These are phyloP conservation scores for Mimosa pudica DNA, from an alignment of 306 rosid species.

Conservation along the genomic window DNA sequence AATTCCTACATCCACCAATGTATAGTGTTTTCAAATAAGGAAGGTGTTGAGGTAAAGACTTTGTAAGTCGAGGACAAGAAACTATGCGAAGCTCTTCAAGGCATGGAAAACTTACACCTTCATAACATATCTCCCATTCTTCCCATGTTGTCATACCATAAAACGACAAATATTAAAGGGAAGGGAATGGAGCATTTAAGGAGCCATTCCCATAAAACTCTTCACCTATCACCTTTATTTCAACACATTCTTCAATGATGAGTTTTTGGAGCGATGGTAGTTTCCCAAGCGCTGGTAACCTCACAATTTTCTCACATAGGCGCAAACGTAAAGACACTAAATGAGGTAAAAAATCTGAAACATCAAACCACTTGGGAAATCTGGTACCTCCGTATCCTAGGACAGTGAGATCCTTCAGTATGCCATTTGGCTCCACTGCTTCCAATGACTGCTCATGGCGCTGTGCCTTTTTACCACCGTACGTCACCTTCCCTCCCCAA, in stretches of 20 bases:
- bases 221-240: neutral
- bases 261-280: constrained; percentile 7
- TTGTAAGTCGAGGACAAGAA: neutral
- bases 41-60: constrained; percentile 19
- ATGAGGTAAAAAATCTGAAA: neutral
- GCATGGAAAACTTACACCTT: constrained; percentile 5
- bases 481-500: too few species aligned
- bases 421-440: neutral
- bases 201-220: constrained; percentile 19
- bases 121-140: neutral
- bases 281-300: constrained; percentile 24
- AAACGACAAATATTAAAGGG: neutral
- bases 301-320: neutral
- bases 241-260: rapidly evolving
- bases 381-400: neutral
- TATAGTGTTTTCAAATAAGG: neutral
- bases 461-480: neutral
- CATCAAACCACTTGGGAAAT: constrained; percentile 30
- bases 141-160: neutral
- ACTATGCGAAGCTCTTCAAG: neutral
- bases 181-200: neutral
- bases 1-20: rapidly evolving
- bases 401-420: neutral
- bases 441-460: neutral
- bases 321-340: neutral